Conservation (phyloP, 257 asterid genomes). For the Phtheirospermum japonicum region DNA sequence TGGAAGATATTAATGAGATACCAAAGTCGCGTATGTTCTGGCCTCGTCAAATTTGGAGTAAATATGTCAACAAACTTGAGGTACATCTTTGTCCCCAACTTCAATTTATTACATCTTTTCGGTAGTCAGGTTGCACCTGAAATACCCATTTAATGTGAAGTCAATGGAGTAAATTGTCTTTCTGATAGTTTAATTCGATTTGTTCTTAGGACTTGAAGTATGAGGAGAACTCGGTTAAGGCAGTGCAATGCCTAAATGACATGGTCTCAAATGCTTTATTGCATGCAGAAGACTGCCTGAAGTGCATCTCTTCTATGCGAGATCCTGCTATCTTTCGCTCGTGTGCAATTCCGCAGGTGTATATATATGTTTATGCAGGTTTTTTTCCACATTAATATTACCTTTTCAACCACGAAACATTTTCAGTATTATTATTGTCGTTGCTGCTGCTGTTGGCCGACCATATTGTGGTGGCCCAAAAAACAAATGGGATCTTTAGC, state of each 20-base stretch:
- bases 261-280: constrained; percentile 82
- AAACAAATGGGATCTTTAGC: too few relatives aligned
- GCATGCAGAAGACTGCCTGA: constrained; percentile 80
- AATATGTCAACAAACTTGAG: constrained; percentile 89
- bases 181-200: constrained; percentile 25
- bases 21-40: constrained; percentile 99
- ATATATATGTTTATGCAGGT: constrained; percentile 4
- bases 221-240: constrained; percentile 83
- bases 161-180: constrained; percentile 9
- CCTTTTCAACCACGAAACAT: constrained; percentile 6
- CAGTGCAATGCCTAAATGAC: constrained; percentile 90
- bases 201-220: constrained; percentile 67
- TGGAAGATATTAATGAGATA: constrained; percentile 94
- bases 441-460: too few relatives aligned
- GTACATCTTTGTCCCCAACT: too few relatives aligned
- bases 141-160: background rate
- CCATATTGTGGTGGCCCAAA: too few relatives aligned
- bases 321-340: constrained; percentile 80
- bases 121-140: background rate
- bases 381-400: background rate
- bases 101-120: background rate
- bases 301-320: constrained; percentile 60
- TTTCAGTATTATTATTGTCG: background rate
- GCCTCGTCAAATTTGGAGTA: constrained; percentile 96
- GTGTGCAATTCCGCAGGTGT: constrained; percentile 96